These are phyloP conservation scores for Graphilbum fragrans DNA, from an alignment of 2,329 filamentous ascomycete species.

Conservation along the genomic window DNA sequence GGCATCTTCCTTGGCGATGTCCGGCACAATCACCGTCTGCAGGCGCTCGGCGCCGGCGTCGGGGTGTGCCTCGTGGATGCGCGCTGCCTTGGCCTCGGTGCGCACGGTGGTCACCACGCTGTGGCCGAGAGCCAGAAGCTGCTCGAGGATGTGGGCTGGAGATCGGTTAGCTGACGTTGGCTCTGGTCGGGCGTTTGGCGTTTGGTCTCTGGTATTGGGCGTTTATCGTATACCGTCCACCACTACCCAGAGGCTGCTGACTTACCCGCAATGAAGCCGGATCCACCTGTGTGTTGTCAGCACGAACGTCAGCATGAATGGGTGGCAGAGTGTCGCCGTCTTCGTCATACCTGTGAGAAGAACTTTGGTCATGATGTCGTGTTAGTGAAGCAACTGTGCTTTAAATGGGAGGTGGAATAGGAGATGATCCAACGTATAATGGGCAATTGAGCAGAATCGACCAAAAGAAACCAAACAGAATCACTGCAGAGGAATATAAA, in stretches of 20 bases:
- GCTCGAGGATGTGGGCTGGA: slow-evolving; percentile 40
- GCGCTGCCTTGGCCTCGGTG: slow-evolving; percentile 37
- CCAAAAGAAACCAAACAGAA: too few species aligned
- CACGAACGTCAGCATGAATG: neutral
- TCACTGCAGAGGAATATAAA: too few species aligned
- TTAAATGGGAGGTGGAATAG: too few species aligned
- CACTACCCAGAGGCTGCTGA: too few species aligned
- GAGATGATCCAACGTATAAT: too few species aligned
- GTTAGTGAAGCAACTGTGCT: too few species aligned
- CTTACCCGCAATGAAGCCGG: slow-evolving; percentile 39
- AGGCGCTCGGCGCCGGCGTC: slow-evolving; percentile 28
- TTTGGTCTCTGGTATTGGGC: neutral
- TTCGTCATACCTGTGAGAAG: slow-evolving; percentile 29
- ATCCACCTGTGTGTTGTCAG: slow-evolving; percentile 25
- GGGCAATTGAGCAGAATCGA: too few species aligned
- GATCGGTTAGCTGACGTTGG: neutral
- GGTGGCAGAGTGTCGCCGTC: neutral
- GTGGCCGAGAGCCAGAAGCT: slow-evolving; percentile 37
- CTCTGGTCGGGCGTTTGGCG: neutral
- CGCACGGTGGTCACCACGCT: slow-evolving; percentile 44
- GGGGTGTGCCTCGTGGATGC: slow-evolving; percentile 36
- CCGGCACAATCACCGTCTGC: slow-evolving; percentile 52
- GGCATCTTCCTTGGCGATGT: slow-evolving; percentile 61
- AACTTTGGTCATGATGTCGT: slow-evolving; percentile 29
- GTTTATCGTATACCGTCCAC: too few species aligned